Percentiles rank a stretch among this genome's conserved stretches.
These are phyloP conservation scores for Paraphoma chrysanthemicola DNA, from an alignment of 2,329 filamentous ascomycete genomes.

Conservation along the genomic window DNA sequence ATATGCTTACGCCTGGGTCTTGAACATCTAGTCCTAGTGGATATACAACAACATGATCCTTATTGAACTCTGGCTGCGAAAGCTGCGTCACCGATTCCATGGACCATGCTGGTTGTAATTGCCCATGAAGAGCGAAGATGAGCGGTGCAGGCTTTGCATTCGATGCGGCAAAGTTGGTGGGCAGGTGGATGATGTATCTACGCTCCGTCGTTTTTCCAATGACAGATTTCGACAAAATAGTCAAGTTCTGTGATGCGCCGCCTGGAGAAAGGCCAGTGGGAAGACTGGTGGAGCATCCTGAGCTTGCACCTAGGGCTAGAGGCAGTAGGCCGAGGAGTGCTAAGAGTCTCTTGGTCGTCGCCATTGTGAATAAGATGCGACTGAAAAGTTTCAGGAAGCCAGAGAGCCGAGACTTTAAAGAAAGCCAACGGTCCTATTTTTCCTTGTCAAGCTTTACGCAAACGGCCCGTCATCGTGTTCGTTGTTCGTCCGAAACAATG, in stretches of 20 bases:
- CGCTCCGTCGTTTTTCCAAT: conserved; percentile 15
- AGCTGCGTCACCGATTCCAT: conserved; percentile 29
- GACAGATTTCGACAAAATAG: conserved; percentile 20
- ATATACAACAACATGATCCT: conserved; percentile 25
- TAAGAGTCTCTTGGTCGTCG: background rate
- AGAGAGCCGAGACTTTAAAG: no score
- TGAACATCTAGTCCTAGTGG: conserved; percentile 22
- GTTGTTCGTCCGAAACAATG: no score
- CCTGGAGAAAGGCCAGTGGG: conserved; percentile 20
- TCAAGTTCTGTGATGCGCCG: conserved; percentile 24
- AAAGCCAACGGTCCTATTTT: no score
- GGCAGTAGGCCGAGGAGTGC: background rate
- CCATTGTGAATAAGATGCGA: background rate
- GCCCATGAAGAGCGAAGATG: conserved; percentile 28
- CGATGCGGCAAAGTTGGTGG: conserved; percentile 9
- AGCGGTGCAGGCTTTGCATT: conserved; percentile 24
- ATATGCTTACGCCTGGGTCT: background rate
- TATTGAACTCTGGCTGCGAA: conserved; percentile 26
- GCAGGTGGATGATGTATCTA: conserved; percentile 25
- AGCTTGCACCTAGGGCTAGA: conserved; percentile 10
- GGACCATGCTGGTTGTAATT: conserved; percentile 21
- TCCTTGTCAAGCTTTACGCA: no score
- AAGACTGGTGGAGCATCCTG: conserved; percentile 20
- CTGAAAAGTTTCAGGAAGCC: background rate
- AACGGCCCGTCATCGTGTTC: no score